Base-by-base conservation (phyloP, 2,329 filamentous ascomycete genomes). In the Aureobasidium mangrovei region DNA sequence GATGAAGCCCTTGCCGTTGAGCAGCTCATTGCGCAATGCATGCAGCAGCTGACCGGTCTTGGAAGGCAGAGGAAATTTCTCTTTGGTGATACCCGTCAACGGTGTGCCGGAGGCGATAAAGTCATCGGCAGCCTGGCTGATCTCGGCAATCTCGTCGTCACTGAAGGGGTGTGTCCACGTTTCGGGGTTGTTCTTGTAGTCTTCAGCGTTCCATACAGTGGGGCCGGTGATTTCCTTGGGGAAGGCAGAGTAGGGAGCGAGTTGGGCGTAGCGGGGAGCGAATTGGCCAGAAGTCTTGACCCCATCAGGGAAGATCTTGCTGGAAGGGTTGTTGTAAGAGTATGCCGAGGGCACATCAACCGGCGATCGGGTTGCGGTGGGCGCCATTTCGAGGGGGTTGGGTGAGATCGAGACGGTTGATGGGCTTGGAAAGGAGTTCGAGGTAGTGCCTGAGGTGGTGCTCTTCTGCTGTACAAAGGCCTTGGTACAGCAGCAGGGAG, bases 1-100 rank as follows among this genome's bases (percentile, higher is more conserved):
- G 59, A 93, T 86, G 72, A 95, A 95, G 12, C 90, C 90, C 64
- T 93, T 93, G 60, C 88, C 89, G 65, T 94, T 81, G 54, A 94
- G 70, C n/a, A 87, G 73, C 58, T 87, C 84, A 18, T 78, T 73
- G 47, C 81, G 77, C 57, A 88, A 75, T 2, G 75, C 69, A 4
- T 67, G 69, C 18, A 88, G 71, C 54, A 80, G 76, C 2, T 64
- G 60, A 10, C 74, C 70, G 7, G 74, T 70, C 38, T 88, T 75
- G 10, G 53, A 46, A 2, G 82, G 80, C 1, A 88, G 76, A 3
- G 70, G 72, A 67, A 87, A 88, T 64, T 81, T 82, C 33, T 69
- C 70, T 73, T 82, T 77, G 27, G 77, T 77, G 56, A 91, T 90
- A 5, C 84, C 86, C 0, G 85, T 89, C 61, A 91, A 69, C 0